Conservation (phyloP, 129 eudicot genomes). For the Arctium lappa region DNA sequence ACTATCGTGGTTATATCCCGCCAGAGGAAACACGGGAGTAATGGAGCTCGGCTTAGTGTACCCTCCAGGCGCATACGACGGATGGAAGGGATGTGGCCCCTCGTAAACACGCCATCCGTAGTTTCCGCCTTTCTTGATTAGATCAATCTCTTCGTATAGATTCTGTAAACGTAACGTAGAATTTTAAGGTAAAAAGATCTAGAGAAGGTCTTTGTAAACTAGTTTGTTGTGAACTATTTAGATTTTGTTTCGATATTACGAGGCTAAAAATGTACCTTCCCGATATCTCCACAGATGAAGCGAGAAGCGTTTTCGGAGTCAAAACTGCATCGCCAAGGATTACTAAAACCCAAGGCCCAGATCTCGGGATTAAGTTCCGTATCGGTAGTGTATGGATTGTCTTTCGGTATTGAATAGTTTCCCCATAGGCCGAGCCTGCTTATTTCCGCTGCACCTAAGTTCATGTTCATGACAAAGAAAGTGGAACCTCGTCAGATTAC, state of each 20-base stretch:
- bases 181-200: not conserved
- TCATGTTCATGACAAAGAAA: not conserved
- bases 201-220: not conserved
- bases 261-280: constrained; percentile 45
- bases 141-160: constrained; percentile 70
- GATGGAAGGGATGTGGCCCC: constrained; percentile 52
- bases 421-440: constrained; percentile 67
- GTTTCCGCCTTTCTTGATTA: constrained; percentile 68
- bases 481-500: no score
- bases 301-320: constrained; percentile 73
- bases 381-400: constrained; percentile 63
- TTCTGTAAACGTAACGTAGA: constrained; percentile 32
- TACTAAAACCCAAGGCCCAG: constrained; percentile 82
- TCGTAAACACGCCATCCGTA: constrained; percentile 88
- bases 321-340: constrained; percentile 92
- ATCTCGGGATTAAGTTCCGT: constrained; percentile 57
- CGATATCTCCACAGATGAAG: constrained; percentile 66
- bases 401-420: constrained; percentile 76
- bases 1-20: constrained; percentile 68
- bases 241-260: not conserved
- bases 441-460: constrained; percentile 52
- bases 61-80: constrained; percentile 48
- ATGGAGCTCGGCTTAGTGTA: constrained; percentile 52
- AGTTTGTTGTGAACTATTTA: not conserved
- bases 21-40: constrained; percentile 60